Percentiles rank a stretch among this genome's conserved stretches.
Conservation (phyloP, 2,329 filamentous ascomycete species). For the Talaromyces sp. region DNA sequence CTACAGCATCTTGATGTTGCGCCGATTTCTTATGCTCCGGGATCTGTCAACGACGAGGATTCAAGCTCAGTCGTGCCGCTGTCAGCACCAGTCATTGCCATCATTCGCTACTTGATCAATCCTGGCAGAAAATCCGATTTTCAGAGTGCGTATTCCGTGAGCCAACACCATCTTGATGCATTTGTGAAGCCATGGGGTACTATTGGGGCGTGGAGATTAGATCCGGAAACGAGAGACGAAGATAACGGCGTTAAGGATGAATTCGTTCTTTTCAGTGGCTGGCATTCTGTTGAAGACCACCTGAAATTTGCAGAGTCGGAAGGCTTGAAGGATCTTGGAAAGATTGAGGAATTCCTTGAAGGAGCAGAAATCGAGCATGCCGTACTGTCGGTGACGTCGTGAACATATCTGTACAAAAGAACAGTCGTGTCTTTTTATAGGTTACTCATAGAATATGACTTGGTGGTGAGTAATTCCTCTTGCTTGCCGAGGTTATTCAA, state of each 20-base stretch:
- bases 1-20: conserved; percentile 45
- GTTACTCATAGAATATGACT: too few relatives aligned
- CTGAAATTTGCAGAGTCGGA: conserved; percentile 32
- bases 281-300: conserved; percentile 37
- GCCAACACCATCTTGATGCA: conserved; percentile 26
- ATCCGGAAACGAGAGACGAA: conserved; percentile 22
- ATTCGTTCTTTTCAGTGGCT: conserved; percentile 43
- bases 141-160: conserved; percentile 25
- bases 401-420: neutral
- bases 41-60: neutral
- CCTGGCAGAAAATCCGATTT: conserved; percentile 26
- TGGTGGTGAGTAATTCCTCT: too few relatives aligned
- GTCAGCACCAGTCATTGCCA: conserved; percentile 29
- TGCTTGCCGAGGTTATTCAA: too few relatives aligned
- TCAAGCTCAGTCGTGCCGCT: conserved; percentile 25
- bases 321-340: conserved; percentile 28
- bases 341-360: conserved; percentile 24
- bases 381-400: neutral
- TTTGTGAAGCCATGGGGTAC: conserved; percentile 29
- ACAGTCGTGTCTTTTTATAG: neutral
- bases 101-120: conserved; percentile 35
- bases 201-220: conserved; percentile 41
- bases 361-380: conserved; percentile 30
- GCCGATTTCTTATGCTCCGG: conserved; percentile 20
- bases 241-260: conserved; percentile 33